These are phyloP conservation scores for Lachancea meyersii DNA, from an alignment of 805 yeast species.

Conservation along the genomic window DNA sequence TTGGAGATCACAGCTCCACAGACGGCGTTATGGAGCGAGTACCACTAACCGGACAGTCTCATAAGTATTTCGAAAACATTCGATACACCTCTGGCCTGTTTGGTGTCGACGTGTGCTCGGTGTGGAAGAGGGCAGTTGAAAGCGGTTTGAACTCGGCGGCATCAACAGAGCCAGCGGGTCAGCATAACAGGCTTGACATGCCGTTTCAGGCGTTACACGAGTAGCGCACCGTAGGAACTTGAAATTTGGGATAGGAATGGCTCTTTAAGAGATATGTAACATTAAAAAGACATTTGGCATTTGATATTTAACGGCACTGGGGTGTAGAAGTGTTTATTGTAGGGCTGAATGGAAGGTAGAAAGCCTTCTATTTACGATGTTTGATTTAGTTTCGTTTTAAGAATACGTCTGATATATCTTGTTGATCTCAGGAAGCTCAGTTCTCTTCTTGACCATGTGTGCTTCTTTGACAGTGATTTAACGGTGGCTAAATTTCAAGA, in stretches of 20 bases:
- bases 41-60: background rate
- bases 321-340: too few relatives aligned
- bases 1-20: slow-evolving; percentile 9
- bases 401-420: too few relatives aligned
- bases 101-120: slow-evolving; percentile 34
- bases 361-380: too few relatives aligned
- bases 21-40: background rate
- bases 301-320: too few relatives aligned
- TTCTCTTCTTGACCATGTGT: too few relatives aligned
- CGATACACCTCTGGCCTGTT: slow-evolving; percentile 28
- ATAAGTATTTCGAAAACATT: slow-evolving; percentile 13
- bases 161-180: background rate
- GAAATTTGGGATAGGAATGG: background rate
- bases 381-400: too few relatives aligned
- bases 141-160: slow-evolving; percentile 1
- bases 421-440: too few relatives aligned
- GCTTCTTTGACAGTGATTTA: background rate
- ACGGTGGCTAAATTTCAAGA: background rate
- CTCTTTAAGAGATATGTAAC: slow-evolving; percentile 1
- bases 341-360: too few relatives aligned
- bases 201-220: slow-evolving; percentile 6
- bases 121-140: slow-evolving; percentile 31
- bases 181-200: slow-evolving; percentile 2
- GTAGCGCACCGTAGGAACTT: background rate
- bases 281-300: slow-evolving; percentile 4